These are phyloP conservation scores for Papiliotrema laurentii DNA, from an alignment of 1,284 basidiomycete genomes.

Conservation along the genomic window DNA sequence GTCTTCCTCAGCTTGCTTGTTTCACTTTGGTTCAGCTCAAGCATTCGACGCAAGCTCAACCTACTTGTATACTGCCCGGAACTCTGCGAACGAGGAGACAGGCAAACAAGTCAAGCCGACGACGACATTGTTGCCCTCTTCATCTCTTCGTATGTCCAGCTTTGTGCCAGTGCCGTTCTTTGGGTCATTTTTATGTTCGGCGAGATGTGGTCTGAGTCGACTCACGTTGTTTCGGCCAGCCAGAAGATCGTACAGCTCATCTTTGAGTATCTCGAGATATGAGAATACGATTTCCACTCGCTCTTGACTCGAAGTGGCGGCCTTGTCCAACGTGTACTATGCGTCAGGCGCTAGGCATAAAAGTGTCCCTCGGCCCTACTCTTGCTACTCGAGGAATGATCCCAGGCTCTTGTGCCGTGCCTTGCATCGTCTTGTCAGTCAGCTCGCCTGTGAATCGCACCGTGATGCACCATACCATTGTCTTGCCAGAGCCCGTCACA, in stretches of 20 bases:
- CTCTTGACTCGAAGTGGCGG: too few relatives aligned
- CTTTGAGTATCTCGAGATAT: conserved; percentile 67
- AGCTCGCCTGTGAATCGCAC: not conserved
- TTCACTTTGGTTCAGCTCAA: not conserved
- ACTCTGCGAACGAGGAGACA: conserved; percentile 57
- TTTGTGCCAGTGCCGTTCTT: too few relatives aligned
- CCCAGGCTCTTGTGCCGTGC: conserved; percentile 61
- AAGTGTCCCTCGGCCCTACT: too few relatives aligned
- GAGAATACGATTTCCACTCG: not conserved
- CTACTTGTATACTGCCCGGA: conserved; percentile 62
- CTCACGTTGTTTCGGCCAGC: conserved; percentile 24
- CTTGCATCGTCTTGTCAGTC: conserved; percentile 67
- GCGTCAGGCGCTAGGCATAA: too few relatives aligned
- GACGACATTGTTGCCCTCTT: conserved; percentile 68
- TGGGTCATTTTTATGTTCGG: too few relatives aligned
- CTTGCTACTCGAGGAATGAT: conserved; percentile 73
- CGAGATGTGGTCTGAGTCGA: too few relatives aligned
- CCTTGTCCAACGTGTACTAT: too few relatives aligned
- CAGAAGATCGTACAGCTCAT: conserved; percentile 76
- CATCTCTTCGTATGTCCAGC: conserved; percentile 71
- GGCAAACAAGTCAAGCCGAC: conserved; percentile 59
- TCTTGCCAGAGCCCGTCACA: conserved; percentile 40
- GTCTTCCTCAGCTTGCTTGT: conserved; percentile 51
- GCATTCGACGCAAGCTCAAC: conserved; percentile 27
- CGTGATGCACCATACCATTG: conserved; percentile 21